phyloP scores from a whole-genome alignment of 2,329 filamentous ascomycete genomes.

The Ophiostoma quercus region DNA sequence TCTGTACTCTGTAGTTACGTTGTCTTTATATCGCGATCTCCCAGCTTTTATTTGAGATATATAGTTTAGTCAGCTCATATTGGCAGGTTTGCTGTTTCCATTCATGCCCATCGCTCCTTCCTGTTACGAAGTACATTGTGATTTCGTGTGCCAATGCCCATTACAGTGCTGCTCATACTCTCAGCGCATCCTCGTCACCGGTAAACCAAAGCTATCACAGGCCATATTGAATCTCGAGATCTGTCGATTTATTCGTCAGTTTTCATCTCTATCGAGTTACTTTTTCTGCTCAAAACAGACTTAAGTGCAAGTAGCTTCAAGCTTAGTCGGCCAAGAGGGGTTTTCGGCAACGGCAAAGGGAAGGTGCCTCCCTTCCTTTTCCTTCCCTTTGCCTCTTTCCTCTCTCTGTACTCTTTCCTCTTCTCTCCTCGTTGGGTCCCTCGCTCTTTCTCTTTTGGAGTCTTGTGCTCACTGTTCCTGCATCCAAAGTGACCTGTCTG shows the following conservation, averaged over 20 bases:
- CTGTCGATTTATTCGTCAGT: background rate
- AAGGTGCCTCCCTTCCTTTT: background rate
- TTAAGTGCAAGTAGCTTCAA: conserved; percentile 6
- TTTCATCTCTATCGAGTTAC: background rate
- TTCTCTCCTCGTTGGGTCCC: background rate
- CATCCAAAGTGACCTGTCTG: background rate
- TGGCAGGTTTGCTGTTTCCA: background rate
- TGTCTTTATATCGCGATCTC: background rate
- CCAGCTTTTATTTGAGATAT: background rate
- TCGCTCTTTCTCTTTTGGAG: background rate
- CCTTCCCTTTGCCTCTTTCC: conserved; percentile 5
- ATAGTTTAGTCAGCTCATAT: background rate
- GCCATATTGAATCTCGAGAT: background rate
- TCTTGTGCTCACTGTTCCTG: conserved; percentile 5
- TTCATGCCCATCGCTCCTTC: background rate
- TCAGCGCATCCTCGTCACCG: background rate
- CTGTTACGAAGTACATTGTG: background rate
- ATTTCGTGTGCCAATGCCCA: background rate
- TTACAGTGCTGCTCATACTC: too few species aligned
- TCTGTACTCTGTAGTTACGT: too few species aligned
- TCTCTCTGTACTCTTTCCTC: background rate
- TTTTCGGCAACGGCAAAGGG: background rate
- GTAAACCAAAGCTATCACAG: background rate
- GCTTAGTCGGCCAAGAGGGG: background rate
- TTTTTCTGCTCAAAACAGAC: background rate